Base-by-base conservation (phyloP, 164 flowering plant genomes). In the Stephania cephalantha region DNA sequence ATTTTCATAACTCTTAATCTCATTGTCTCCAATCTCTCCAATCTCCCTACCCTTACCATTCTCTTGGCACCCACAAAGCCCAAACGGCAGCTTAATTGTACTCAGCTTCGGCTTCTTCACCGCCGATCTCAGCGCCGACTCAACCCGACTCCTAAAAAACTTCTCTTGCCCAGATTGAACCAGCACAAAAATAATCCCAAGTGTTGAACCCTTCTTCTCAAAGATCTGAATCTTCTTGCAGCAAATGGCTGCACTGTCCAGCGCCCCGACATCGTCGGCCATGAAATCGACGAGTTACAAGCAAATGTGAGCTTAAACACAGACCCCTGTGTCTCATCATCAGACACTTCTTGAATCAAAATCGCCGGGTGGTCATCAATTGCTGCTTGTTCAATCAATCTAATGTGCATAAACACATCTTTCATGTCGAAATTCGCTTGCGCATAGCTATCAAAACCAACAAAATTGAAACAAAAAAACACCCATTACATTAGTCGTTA, bases 31-130 rank as follows among this genome's bases (percentile, higher is more conserved):
- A 4, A 81, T 78, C 73, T 86, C 94, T 29, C 85, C 87, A 50
- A 85, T 68, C 9, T 85, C 88, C 72, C 84, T 79, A 3, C 87
- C 87, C 29, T 73, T 79, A 7, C 81, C 79, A 71, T 80, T 85
- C 85, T 90, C 95, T 80, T 95, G 97, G 76, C 97, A 95, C 46
- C 99, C 99, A 81, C 99, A 95, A 30, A 95, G 86, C 74, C 98
- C 96, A 81, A 93, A 61, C 7, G 29, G 66, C 25, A 61, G 66
- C 66, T 61, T 61, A 4, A 61, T 61, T 5, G 25, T 61, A 1
- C 25, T 61, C 25, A 20, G 7, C 20, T 18, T 61, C 0, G 91
- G 89, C 84, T 84, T 90, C 85, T 86, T 93, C 12, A 85, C 46
- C 42, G 95, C 89, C 11, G 80, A 83, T 81, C 85, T 95, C 66